A percentile compares a stretch with the other conserved stretches of the same genome.
Evolutionary conservation across 371 early-diverging fungal species (phyloP).

Genomic region (Mortierella sp.): DNA sequence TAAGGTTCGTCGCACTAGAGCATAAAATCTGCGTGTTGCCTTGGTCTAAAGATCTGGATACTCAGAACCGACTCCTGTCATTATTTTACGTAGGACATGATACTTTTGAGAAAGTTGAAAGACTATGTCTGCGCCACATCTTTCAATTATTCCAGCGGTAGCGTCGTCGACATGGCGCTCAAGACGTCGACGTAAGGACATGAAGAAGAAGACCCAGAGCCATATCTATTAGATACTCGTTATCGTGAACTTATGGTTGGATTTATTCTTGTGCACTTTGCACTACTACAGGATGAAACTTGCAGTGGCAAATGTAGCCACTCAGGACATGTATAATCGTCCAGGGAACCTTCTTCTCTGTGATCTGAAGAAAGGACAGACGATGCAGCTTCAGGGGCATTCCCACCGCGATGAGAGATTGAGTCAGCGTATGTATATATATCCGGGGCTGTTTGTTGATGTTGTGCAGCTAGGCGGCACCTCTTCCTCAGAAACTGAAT

Average conservation of each 20-base stretch:
- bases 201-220: too few relatives aligned
- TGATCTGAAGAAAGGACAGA: conserved; percentile 20
- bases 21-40: too few relatives aligned
- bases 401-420: not conserved
- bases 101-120: conserved; percentile 9
- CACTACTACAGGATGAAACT: conserved; percentile 19
- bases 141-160: conserved; percentile 44
- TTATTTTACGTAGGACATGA: conserved; percentile 8
- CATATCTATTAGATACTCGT: too few relatives aligned
- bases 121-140: conserved; percentile 23
- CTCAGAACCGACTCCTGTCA: too few relatives aligned
- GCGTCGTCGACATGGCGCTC: conserved; percentile 47
- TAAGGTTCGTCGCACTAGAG: conserved; percentile 5
- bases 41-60: too few relatives aligned
- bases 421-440: conserved; percentile 8
- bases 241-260: too few relatives aligned
- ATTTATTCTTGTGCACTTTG: too few relatives aligned
- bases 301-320: conserved; percentile 42
- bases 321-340: conserved; percentile 47
- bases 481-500: too few relatives aligned
- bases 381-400: conserved; percentile 32
- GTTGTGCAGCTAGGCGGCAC: too few relatives aligned
- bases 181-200: conserved; percentile 31
- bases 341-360: conserved; percentile 39
- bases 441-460: too few relatives aligned